Conservation (phyloP, 345 rosid species). For the Sonneratia caseolaris region DNA sequence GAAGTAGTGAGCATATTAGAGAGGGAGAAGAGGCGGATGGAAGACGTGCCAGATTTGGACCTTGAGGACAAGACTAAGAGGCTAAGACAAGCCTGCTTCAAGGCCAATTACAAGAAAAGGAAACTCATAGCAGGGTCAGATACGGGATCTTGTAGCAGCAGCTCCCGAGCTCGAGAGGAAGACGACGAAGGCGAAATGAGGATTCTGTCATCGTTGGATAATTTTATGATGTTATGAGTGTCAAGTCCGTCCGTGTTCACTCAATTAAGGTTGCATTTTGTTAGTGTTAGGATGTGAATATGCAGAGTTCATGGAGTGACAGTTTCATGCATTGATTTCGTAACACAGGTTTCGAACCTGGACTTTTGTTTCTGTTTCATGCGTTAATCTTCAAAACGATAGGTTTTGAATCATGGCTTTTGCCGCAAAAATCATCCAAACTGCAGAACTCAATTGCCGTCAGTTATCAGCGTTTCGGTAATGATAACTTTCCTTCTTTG, state of each 20-base stretch:
- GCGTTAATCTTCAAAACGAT: too few relatives aligned
- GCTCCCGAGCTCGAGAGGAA: background rate
- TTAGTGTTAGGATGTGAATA: background rate
- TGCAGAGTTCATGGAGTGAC: too few relatives aligned
- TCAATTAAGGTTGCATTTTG: background rate
- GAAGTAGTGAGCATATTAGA: conserved; percentile 46
- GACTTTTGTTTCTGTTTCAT: too few relatives aligned
- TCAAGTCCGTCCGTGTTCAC: background rate
- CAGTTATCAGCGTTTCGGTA: background rate
- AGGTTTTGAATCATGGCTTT: too few relatives aligned
- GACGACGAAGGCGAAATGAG: background rate
- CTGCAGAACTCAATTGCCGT: too few relatives aligned
- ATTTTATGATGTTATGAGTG: background rate
- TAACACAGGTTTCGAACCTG: too few relatives aligned
- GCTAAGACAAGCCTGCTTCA: conserved; percentile 74
- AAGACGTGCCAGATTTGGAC: conserved; percentile 45
- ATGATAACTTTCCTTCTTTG: background rate
- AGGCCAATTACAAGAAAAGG: conserved; percentile 70
- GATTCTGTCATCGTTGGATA: background rate
- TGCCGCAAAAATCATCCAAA: too few relatives aligned
- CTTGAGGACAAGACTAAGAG: conserved; percentile 49
- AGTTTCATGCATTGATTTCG: too few relatives aligned
- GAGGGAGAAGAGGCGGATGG: conserved; percentile 53
- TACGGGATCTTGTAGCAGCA: background rate
- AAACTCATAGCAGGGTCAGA: conserved; percentile 4